Conservation (phyloP, 352 stramenopile genomes). For the Phytophthora fragariae region DNA sequence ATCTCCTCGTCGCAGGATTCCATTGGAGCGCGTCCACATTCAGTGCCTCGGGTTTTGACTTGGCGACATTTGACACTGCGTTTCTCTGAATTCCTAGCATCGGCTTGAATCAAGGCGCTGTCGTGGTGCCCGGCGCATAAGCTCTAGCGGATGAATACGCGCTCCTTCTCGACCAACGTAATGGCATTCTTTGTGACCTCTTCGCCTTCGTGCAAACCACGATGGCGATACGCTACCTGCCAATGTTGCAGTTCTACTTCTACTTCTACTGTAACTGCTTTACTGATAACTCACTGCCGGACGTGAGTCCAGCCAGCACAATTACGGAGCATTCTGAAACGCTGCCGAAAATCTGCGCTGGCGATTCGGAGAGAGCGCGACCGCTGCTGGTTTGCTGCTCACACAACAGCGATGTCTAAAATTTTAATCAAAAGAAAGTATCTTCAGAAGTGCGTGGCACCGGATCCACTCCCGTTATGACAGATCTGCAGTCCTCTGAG, state of each 20-base stretch:
- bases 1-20: constrained; percentile 29
- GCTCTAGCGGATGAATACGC: constrained; percentile 17
- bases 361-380: constrained; percentile 28
- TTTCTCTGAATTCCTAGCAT: constrained; percentile 27
- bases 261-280: not conserved
- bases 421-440: constrained; percentile 23
- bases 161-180: not conserved
- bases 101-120: constrained; percentile 3
- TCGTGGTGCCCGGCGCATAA: constrained; percentile 10
- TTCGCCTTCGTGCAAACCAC: not conserved
- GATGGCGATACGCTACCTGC: not conserved
- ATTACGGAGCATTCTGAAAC: constrained; percentile 22
- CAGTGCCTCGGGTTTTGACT: constrained; percentile 34
- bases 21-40: constrained; percentile 14
- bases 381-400: not conserved
- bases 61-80: constrained; percentile 32
- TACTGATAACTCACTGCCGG: constrained; percentile 13
- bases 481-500: not conserved
- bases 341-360: constrained; percentile 14
- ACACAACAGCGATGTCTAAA: constrained; percentile 15
- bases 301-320: constrained; percentile 1
- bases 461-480: not conserved
- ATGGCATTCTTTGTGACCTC: not conserved
- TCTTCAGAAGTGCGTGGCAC: constrained; percentile 13
- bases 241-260: too few relatives aligned